These are phyloP conservation scores for Phascolomyces articulosus DNA, from an alignment of 371 early-diverging fungal genomes.

Conservation along the genomic window DNA sequence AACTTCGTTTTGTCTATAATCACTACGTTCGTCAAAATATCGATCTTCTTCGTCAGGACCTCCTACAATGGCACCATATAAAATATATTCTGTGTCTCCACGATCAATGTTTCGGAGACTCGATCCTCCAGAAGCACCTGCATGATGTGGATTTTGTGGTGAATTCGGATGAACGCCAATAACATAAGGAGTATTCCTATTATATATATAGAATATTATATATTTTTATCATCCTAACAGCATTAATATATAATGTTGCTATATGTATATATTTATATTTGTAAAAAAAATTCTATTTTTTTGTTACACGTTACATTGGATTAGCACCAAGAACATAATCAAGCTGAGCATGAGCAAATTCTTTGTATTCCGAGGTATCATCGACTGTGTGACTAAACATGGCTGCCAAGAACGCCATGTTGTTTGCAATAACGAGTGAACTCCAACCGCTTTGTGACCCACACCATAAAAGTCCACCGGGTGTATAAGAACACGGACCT, in stretches of 20 bases:
- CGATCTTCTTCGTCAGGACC: conserved; percentile 54
- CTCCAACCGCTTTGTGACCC: conserved; percentile 49
- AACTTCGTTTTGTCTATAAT: conserved; percentile 57
- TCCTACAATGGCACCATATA: conserved; percentile 61
- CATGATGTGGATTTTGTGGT: conserved; percentile 67
- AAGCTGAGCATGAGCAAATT: conserved; percentile 54
- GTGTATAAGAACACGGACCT: conserved; percentile 48
- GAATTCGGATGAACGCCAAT: conserved; percentile 66
- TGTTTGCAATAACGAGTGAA: conserved; percentile 52
- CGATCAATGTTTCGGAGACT: conserved; percentile 46
- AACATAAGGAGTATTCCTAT: conserved; percentile 59
- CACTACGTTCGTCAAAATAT: conserved; percentile 45
- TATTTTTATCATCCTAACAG: background rate
- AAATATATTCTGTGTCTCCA: conserved; percentile 33
- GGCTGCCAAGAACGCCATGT: conserved; percentile 45
- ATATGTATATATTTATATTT: background rate
- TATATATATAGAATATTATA: background rate
- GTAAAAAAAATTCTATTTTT: background rate
- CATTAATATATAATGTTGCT: no score
- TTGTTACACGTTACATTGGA: conserved; percentile 31
- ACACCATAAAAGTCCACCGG: conserved; percentile 61
- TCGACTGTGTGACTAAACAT: conserved; percentile 33
- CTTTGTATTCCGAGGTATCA: conserved; percentile 36
- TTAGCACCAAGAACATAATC: conserved; percentile 65
- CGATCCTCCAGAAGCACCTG: conserved; percentile 63